These are phyloP conservation scores for Persicaria tinctoria DNA, from an alignment of 148 eudicot genomes.

Conservation along the genomic window DNA sequence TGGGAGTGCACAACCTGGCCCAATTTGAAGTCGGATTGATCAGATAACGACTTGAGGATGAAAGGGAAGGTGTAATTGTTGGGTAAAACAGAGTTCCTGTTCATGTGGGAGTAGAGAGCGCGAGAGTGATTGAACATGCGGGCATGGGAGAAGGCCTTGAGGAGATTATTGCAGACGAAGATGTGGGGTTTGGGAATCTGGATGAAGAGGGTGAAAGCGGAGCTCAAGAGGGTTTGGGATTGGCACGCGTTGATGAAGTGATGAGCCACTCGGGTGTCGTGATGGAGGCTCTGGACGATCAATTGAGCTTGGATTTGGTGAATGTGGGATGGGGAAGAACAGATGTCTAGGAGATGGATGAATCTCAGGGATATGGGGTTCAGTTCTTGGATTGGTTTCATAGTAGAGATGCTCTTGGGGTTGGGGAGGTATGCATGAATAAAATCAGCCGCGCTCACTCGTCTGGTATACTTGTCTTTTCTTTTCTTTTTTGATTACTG, in stretches of 20 bases:
- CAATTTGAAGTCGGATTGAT: slow-evolving; percentile 22
- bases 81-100: slow-evolving; percentile 29
- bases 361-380: slow-evolving; percentile 9
- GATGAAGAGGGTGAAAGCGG: slow-evolving; percentile 31
- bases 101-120: slow-evolving; percentile 32
- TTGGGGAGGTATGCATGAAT: not conserved
- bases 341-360: slow-evolving; percentile 19
- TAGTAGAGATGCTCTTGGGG: not conserved
- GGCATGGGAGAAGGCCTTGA: slow-evolving; percentile 29
- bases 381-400: slow-evolving; percentile 1
- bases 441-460: no score
- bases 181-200: slow-evolving; percentile 24
- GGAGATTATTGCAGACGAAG: slow-evolving; percentile 39
- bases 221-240: slow-evolving; percentile 20
- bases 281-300: slow-evolving; percentile 26
- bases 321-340: slow-evolving; percentile 26
- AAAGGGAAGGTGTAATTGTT: slow-evolving; percentile 48
- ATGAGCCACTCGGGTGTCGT: slow-evolving; percentile 32
- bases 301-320: slow-evolving; percentile 45
- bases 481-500: no score
- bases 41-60: slow-evolving; percentile 37
- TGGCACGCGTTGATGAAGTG: slow-evolving; percentile 38
- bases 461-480: no score
- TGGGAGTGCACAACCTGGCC: slow-evolving; percentile 38
- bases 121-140: slow-evolving; percentile 21